Percentiles rank a stretch among this genome's conserved stretches.
These are phyloP conservation scores for Cercophora newfieldiana DNA, from an alignment of 495 filamentous ascomycete species.

Conservation along the genomic window DNA sequence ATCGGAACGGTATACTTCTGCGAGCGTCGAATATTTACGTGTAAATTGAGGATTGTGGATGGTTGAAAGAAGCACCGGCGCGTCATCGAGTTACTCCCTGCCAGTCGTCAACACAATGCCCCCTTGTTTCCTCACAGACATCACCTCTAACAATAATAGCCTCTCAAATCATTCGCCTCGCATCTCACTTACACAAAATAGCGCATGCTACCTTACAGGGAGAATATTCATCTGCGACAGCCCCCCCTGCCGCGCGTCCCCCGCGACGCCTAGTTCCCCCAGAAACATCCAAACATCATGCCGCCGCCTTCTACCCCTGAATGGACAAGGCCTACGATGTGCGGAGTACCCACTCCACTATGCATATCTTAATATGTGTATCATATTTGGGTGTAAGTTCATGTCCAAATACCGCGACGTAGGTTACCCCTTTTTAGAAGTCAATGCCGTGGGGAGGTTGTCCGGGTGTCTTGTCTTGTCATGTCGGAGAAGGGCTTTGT, in stretches of 20 bases:
- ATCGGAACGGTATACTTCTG: too few relatives aligned
- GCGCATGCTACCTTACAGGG: neutral
- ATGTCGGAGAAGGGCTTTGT: too few relatives aligned
- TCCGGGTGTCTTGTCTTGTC: neutral
- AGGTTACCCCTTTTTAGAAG: neutral
- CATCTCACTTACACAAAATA: neutral
- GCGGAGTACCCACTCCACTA: too few relatives aligned
- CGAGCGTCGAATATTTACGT: too few relatives aligned
- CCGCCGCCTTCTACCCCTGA: neutral
- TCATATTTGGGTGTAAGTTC: neutral
- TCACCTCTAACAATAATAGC: neutral
- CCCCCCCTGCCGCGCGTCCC: neutral
- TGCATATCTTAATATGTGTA: neutral
- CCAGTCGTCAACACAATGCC: too few relatives aligned
- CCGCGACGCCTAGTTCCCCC: neutral
- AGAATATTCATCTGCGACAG: neutral
- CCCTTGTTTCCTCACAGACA: too few relatives aligned
- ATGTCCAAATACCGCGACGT: neutral
- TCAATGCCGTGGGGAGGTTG: neutral
- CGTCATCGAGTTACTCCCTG: too few relatives aligned
- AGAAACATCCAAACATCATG: neutral
- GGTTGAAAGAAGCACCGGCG: too few relatives aligned
- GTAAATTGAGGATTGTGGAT: too few relatives aligned
- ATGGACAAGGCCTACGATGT: neutral
- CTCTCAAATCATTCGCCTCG: neutral